Evolutionary conservation across 139 green algal species (phyloP).

Genomic region (Chlamydomonas applanata): DNA sequence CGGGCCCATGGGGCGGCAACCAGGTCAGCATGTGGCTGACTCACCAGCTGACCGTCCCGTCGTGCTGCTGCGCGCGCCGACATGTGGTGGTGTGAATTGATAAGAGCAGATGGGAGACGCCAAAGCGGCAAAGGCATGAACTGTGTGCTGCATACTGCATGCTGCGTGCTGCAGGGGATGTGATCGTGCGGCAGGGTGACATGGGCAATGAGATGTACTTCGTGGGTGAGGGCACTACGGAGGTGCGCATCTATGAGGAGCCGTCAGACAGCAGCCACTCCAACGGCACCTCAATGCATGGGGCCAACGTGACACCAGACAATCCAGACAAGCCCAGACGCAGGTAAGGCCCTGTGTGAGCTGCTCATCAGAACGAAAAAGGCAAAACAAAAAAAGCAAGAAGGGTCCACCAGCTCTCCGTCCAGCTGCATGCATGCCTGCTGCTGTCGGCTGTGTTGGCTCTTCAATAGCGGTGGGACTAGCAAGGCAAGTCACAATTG

Average conservation of each 20-base stretch:
- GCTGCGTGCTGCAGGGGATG: slow-evolving; percentile 1
- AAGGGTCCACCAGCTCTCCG: too few relatives aligned
- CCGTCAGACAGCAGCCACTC: background rate
- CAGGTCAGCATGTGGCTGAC: background rate
- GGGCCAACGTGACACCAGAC: background rate
- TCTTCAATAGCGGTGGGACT: too few relatives aligned
- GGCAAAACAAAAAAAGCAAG: too few relatives aligned
- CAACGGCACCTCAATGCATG: slow-evolving; percentile 2
- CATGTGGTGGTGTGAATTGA: too few relatives aligned
- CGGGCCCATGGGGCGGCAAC: background rate
- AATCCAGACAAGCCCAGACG: too few relatives aligned
- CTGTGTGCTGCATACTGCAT: too few relatives aligned
- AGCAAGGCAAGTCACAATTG: too few relatives aligned
- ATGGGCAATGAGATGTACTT: slow-evolving; percentile 58
- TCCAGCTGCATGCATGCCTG: too few relatives aligned
- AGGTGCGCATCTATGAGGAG: slow-evolving; percentile 29
- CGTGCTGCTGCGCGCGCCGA: background rate
- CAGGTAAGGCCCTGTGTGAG: background rate
- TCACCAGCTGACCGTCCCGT: background rate
- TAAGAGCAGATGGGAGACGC: too few relatives aligned
- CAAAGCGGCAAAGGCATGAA: too few relatives aligned
- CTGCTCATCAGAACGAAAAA: too few relatives aligned
- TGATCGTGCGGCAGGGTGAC: slow-evolving; percentile 37
- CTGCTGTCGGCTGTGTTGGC: too few relatives aligned
- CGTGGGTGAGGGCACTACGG: slow-evolving; percentile 37